These are phyloP conservation scores for Neohortaea acidophila DNA, from an alignment of 495 filamentous ascomycete species.

Conservation along the genomic window DNA sequence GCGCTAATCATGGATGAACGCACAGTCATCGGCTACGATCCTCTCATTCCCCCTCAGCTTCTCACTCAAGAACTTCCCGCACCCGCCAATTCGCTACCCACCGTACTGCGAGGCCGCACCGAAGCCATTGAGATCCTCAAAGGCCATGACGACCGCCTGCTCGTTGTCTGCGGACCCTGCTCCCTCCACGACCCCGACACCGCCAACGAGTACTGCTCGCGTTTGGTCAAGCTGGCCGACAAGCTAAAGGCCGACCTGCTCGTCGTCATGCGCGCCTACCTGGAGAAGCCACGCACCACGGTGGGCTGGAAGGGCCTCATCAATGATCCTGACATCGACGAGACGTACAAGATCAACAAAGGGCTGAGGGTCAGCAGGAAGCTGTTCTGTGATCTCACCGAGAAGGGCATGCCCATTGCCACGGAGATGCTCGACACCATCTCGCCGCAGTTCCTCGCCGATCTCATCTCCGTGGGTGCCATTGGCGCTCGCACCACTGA, in stretches of 20 bases:
- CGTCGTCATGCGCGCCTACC: conserved; percentile 95
- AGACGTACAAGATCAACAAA: conserved; percentile 98
- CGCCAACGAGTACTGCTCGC: conserved; percentile 72
- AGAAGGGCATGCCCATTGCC: conserved; percentile 78
- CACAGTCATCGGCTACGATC: conserved; percentile 85
- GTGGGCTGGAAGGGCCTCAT: conserved; percentile 99
- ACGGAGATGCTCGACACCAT: conserved; percentile 98
- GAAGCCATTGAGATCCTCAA: conserved; percentile 76
- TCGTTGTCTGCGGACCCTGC: conserved; percentile 91
- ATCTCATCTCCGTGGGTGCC: conserved; percentile 86
- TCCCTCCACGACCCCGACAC: conserved; percentile 87
- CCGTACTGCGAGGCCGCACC: conserved; percentile 67
- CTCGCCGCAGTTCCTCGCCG: conserved; percentile 89
- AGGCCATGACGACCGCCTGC: conserved; percentile 64
- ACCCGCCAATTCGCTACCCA: conserved; percentile 29
- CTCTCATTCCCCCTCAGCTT: conserved; percentile 76
- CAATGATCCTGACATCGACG: conserved; percentile 96
- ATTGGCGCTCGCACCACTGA: conserved; percentile 97
- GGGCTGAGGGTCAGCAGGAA: conserved; percentile 75
- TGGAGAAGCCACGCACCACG: conserved; percentile 97
- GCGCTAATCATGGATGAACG: not conserved
- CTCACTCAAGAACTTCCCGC: conserved; percentile 80
- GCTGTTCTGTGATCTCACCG: conserved; percentile 81
- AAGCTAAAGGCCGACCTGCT: conserved; percentile 69
- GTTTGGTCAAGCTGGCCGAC: conserved; percentile 56